phyloP scores from a whole-genome alignment of 2,329 filamentous ascomycete species.

The Fusarium sp. region DNA sequence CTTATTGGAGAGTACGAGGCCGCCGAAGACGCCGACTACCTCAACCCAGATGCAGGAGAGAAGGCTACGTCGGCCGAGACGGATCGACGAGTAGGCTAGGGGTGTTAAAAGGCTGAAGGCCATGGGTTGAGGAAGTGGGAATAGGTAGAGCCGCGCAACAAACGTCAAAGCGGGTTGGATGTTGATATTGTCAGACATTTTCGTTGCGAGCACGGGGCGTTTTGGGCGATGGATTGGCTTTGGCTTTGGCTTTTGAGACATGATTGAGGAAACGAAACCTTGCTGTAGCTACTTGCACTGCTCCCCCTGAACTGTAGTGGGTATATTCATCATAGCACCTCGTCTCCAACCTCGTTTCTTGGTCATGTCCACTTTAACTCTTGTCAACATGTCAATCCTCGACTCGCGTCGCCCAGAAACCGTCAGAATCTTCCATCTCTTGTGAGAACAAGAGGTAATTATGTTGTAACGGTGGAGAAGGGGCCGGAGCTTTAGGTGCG shows the following conservation, averaged over 20 bases:
- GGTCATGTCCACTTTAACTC: slow-evolving; percentile 1
- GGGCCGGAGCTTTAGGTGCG: slow-evolving; percentile 29
- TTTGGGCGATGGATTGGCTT: slow-evolving; percentile 30
- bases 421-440: slow-evolving; percentile 13
- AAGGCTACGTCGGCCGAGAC: slow-evolving; percentile 64
- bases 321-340: slow-evolving; percentile 1
- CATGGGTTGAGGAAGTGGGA: slow-evolving; percentile 8
- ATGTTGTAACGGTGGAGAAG: slow-evolving; percentile 29
- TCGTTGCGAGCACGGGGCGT: slow-evolving; percentile 27
- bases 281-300: not conserved
- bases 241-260: slow-evolving; percentile 1
- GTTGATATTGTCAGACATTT: slow-evolving; percentile 17
- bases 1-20: slow-evolving; percentile 96
- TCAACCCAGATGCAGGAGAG: slow-evolving; percentile 76
- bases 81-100: slow-evolving; percentile 60
- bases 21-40: slow-evolving; percentile 89
- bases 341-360: not conserved
- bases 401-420: slow-evolving; percentile 14
- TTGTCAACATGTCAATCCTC: slow-evolving; percentile 10
- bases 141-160: not conserved
- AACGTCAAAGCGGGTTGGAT: slow-evolving; percentile 26
- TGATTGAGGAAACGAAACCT: not conserved
- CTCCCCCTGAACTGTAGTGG: not conserved
- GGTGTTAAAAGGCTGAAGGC: not conserved
- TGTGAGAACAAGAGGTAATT: not conserved